Conservation (phyloP, 2,329 filamentous ascomycete species). For the Hypoxylon sp. region DNA sequence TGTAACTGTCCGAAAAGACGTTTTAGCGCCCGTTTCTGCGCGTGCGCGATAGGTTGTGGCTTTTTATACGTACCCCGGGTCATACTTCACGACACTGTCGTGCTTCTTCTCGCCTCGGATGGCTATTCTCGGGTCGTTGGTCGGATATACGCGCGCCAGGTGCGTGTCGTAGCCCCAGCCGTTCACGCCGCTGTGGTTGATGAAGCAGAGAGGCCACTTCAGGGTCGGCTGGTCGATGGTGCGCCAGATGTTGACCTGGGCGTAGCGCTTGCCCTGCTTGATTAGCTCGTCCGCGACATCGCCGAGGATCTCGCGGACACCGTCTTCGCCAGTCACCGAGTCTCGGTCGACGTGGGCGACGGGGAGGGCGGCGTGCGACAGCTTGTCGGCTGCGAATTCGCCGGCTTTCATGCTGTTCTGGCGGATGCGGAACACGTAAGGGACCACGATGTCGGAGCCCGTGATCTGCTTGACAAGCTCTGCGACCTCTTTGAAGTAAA, state of each 20-base stretch:
- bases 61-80: conserved; percentile 44
- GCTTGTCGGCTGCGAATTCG: conserved; percentile 47
- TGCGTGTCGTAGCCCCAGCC: conserved; percentile 49
- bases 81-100: conserved; percentile 49
- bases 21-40: conserved; percentile 16
- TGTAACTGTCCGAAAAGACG: conserved; percentile 40
- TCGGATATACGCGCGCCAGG: conserved; percentile 46
- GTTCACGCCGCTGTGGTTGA: conserved; percentile 45
- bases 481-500: conserved; percentile 49
- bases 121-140: conserved; percentile 48
- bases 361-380: conserved; percentile 47
- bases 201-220: conserved; percentile 50
- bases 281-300: conserved; percentile 47
- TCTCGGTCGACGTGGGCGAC: conserved; percentile 50
- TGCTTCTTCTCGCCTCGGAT: conserved; percentile 49
- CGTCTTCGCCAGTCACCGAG: conserved; percentile 45
- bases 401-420: conserved; percentile 47
- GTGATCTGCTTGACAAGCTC: conserved; percentile 49
- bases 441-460: conserved; percentile 47
- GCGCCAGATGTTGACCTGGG: conserved; percentile 51
- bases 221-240: conserved; percentile 47
- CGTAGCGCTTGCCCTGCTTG: conserved; percentile 46
- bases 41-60: background rate
- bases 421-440: conserved; percentile 50
- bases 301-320: conserved; percentile 46